These are phyloP conservation scores for Aspergillus indologenus DNA, from an alignment of 495 filamentous ascomycete genomes.

Conservation along the genomic window DNA sequence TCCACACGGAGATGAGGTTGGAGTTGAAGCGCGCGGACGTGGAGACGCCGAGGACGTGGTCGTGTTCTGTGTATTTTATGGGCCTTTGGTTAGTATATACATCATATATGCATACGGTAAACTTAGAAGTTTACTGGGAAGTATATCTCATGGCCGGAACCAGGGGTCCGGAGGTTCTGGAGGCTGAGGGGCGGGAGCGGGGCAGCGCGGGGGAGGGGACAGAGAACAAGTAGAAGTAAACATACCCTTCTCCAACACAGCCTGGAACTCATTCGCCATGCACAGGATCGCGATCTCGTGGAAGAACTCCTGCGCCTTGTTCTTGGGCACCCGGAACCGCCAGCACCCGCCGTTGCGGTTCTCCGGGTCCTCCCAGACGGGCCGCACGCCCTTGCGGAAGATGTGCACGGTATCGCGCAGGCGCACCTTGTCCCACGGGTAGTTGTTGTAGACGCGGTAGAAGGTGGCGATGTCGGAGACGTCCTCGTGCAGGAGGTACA, in stretches of 20 bases:
- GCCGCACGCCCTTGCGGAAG: conserved; percentile 81
- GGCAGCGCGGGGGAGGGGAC: background rate
- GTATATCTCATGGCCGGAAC: no score
- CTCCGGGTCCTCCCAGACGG: conserved; percentile 86
- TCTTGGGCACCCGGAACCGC: conserved; percentile 83
- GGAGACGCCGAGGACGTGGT: conserved; percentile 64
- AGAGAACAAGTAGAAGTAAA: background rate
- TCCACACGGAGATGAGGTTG: conserved; percentile 83
- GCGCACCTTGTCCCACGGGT: conserved; percentile 69
- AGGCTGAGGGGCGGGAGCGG: background rate
- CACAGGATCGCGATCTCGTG: conserved; percentile 75
- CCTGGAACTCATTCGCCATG: conserved; percentile 80
- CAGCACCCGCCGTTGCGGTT: conserved; percentile 79
- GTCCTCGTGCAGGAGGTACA: conserved; percentile 63
- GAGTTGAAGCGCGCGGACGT: conserved; percentile 63
- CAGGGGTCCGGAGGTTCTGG: no score
- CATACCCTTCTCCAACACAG: conserved; percentile 66
- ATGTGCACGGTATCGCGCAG: conserved; percentile 82
- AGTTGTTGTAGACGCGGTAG: conserved; percentile 89
- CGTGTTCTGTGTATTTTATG: conserved; percentile 50
- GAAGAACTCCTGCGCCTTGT: conserved; percentile 69
- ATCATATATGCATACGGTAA: no score
- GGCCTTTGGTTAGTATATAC: background rate
- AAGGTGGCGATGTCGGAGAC: conserved; percentile 77
- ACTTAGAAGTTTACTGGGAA: no score